These are phyloP conservation scores for Sorghum bicolor DNA, from an alignment of 176 grass and related monocot genomes.

Conservation along the genomic window DNA sequence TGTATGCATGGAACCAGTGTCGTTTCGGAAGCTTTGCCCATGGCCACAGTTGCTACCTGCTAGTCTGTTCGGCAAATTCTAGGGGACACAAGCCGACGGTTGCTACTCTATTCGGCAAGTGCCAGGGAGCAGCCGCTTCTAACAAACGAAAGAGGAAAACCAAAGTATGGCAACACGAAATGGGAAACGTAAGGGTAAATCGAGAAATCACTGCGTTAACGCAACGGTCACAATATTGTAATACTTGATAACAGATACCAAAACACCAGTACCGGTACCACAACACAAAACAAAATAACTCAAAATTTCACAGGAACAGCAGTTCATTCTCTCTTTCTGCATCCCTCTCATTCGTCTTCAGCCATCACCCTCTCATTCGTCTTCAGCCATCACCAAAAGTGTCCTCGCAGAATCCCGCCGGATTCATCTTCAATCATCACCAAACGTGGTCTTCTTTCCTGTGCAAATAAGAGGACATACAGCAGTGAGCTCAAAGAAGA, in stretches of 20 bases:
- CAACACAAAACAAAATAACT: neutral
- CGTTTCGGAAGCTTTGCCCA: too few relatives aligned
- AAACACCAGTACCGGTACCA: neutral
- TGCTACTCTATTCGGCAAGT: too few relatives aligned
- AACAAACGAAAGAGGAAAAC: too few relatives aligned
- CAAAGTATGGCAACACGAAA: too few relatives aligned
- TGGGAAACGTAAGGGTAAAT: neutral
- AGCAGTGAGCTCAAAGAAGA: neutral
- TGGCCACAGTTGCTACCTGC: too few relatives aligned
- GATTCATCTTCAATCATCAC: constrained; percentile 26
- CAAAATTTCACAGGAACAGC: neutral
- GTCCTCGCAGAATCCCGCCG: neutral
- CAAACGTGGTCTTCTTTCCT: constrained; percentile 83
- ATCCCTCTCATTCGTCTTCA: neutral
- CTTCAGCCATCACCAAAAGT: constrained; percentile 46
- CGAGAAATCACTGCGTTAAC: neutral
- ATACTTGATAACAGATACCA: neutral
- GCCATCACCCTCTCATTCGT: neutral
- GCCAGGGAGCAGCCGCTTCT: too few relatives aligned
- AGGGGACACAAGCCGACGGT: too few relatives aligned
- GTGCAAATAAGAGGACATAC: neutral
- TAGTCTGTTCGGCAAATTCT: too few relatives aligned
- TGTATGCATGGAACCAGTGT: too few relatives aligned
- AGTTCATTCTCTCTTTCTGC: neutral
- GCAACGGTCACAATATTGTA: neutral